Percentiles rank a stretch among this genome's conserved stretches.
phyloP scores from a whole-genome alignment of 2,329 filamentous ascomycete species.

The Onygenales sp. region DNA sequence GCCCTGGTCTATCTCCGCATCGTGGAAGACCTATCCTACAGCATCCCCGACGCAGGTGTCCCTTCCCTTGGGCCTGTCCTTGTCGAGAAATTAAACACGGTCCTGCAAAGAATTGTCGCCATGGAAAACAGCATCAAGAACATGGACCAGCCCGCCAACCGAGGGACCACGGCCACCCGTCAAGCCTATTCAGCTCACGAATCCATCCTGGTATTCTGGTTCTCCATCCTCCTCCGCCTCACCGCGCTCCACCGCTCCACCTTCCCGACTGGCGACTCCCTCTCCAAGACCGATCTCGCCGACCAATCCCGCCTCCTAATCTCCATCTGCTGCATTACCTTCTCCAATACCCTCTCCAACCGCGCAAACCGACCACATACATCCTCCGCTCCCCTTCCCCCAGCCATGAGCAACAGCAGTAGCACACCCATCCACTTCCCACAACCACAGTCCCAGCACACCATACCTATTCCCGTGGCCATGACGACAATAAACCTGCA shows the following conservation, averaged over 20 bases:
- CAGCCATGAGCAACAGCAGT: slow-evolving; percentile 2
- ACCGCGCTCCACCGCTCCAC: slow-evolving; percentile 30
- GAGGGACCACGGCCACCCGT: slow-evolving; percentile 8
- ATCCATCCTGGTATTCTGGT: slow-evolving; percentile 29
- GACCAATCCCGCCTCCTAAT: slow-evolving; percentile 29
- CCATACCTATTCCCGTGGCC: neutral
- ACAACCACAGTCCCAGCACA: neutral
- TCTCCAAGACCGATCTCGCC: slow-evolving; percentile 17
- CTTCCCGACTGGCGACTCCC: slow-evolving; percentile 19
- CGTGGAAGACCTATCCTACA: slow-evolving; percentile 29
- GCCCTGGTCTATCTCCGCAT: slow-evolving; percentile 27
- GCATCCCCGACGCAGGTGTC: slow-evolving; percentile 25
- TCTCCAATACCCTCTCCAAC: slow-evolving; percentile 27
- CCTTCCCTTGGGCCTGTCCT: slow-evolving; percentile 22
- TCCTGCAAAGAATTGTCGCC: slow-evolving; percentile 28
- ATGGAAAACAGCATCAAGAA: slow-evolving; percentile 19
- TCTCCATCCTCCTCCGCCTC: slow-evolving; percentile 31
- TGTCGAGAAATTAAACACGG: slow-evolving; percentile 30
- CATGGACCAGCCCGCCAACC: slow-evolving; percentile 5
- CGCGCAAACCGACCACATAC: slow-evolving; percentile 21
- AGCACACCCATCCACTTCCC: neutral
- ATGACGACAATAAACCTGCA: slow-evolving; percentile 26
- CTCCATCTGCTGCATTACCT: slow-evolving; percentile 30
- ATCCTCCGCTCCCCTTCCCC: slow-evolving; percentile 13
- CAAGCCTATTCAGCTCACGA: slow-evolving; percentile 18